Base-by-base conservation (phyloP, 1,284 basidiomycete genomes). In the Ustilago xerochloae region DNA sequence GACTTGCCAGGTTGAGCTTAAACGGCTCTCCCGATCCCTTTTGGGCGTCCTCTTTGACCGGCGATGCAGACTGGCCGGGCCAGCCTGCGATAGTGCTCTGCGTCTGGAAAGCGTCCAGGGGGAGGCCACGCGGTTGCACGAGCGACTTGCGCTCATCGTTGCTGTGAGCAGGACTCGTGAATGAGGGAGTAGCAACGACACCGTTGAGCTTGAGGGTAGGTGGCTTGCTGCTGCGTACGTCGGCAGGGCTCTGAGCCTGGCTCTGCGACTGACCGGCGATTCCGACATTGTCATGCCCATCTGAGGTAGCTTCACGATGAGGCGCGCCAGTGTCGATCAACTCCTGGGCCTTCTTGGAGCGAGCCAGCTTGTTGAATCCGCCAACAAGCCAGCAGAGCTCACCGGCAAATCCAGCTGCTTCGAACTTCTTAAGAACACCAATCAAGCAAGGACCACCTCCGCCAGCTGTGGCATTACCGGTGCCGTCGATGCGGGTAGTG, bases 401-500 rank as follows among this genome's bases (percentile, higher is more conserved):
- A 26, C 81, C 83, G 0, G 63, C 64, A 46, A 74, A 84, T 1
- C 78, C 78, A 10, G 79, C 81, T 1, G 63, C 65, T 24, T 78
- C 74, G 38, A 84, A 84, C 53, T 84, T 84, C 50, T 77, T 76
- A 43, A 84, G 77, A 29, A 84, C 45, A 18, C 82, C 81, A 12
- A 78, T 60, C 15, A 84, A 60, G 36, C 81, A 82, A 6, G 82
- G 70, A 9, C 74, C 80, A 35, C 81, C 81, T 18, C 80, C 81
- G 16, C 82, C 82, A 4, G 77, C 72, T 6, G 71, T 75, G 4
- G 80, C 72, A 15, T 78, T 76, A 22, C 81, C 82, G n/a, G 70
- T 52, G 26, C 71, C 78, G 29, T 71, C 75, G 20, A 77, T 55
- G 35, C 67, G 67, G 9, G 35, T 47, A 0, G 82, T 81, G 32